These are phyloP conservation scores for Beta lomatogona DNA, from an alignment of 179 eudicot species.

Conservation along the genomic window DNA sequence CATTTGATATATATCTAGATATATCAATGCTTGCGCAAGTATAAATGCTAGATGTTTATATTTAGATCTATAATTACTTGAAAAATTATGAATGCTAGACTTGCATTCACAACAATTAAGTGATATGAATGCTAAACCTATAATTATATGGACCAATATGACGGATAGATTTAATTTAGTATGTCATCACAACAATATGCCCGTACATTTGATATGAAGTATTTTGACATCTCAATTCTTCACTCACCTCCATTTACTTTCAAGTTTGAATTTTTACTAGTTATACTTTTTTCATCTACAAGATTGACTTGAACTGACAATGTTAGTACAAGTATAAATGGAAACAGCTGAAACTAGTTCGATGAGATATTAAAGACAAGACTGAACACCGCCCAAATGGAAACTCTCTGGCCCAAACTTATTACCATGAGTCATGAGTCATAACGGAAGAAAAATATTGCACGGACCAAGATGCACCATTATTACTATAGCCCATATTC, in stretches of 20 bases:
- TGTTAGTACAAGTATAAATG: neutral
- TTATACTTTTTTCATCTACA: neutral
- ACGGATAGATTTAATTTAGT: too few relatives aligned
- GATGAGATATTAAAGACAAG: neutral
- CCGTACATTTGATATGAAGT: neutral
- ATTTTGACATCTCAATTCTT: neutral
- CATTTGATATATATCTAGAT: too few relatives aligned
- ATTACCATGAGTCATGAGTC: too few relatives aligned
- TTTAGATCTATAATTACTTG: too few relatives aligned
- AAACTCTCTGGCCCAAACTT: neutral
- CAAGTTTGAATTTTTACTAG: neutral
- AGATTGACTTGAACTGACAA: neutral
- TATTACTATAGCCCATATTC: neutral
- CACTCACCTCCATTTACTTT: neutral
- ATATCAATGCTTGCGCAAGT: too few relatives aligned
- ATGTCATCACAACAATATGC: too few relatives aligned
- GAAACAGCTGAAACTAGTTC: neutral
- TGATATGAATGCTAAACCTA: too few relatives aligned
- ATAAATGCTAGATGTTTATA: too few relatives aligned
- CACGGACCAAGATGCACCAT: neutral
- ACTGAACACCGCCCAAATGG: constrained; percentile 2
- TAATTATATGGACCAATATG: too few relatives aligned
- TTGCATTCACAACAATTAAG: too few relatives aligned
- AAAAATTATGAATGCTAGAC: too few relatives aligned
- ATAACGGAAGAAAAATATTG: neutral